Evolutionary conservation across 352 stramenopile genomes (phyloP).

Genomic region (Pythium insidiosum): DNA sequence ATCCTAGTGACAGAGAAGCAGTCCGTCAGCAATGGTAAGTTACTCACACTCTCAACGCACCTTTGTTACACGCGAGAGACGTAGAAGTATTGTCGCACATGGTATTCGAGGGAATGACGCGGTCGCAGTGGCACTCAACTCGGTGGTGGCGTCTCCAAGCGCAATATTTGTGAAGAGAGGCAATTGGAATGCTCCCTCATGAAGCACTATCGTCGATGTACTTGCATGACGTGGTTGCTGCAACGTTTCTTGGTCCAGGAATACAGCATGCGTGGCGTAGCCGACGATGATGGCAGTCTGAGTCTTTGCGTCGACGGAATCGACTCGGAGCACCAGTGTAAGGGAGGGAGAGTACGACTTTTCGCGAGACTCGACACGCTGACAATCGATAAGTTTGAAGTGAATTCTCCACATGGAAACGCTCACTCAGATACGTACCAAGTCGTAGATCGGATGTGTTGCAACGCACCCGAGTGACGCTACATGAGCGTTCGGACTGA

Average conservation of each 20-base stretch:
- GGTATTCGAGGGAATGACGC: conserved; percentile 41
- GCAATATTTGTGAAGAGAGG: conserved; percentile 45
- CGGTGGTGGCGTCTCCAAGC: conserved; percentile 20
- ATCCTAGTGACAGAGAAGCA: too few relatives aligned
- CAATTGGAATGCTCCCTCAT: conserved; percentile 72
- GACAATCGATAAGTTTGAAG: background rate
- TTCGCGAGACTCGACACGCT: conserved; percentile 74
- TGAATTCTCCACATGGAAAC: background rate
- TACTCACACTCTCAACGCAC: too few relatives aligned
- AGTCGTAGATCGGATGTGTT: conserved; percentile 38
- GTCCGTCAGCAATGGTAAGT: too few relatives aligned
- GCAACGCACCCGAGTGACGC: conserved; percentile 15
- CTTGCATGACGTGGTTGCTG: conserved; percentile 42
- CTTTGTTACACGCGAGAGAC: conserved; percentile 39
- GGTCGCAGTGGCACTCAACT: conserved; percentile 27
- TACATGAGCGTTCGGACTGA: conserved; percentile 21
- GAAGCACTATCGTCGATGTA: conserved; percentile 45
- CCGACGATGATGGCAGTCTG: conserved; percentile 56
- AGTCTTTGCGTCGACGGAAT: conserved; percentile 59
- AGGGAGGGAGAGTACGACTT: conserved; percentile 68
- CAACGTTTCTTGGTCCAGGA: conserved; percentile 55
- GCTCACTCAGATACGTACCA: conserved; percentile 20
- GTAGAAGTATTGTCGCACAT: conserved; percentile 74
- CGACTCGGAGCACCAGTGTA: conserved; percentile 79
- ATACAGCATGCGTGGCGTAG: conserved; percentile 64